Evolutionary conservation across 495 filamentous ascomycete species (phyloP).

Genomic region (Diplogelasinospora grovesii): DNA sequence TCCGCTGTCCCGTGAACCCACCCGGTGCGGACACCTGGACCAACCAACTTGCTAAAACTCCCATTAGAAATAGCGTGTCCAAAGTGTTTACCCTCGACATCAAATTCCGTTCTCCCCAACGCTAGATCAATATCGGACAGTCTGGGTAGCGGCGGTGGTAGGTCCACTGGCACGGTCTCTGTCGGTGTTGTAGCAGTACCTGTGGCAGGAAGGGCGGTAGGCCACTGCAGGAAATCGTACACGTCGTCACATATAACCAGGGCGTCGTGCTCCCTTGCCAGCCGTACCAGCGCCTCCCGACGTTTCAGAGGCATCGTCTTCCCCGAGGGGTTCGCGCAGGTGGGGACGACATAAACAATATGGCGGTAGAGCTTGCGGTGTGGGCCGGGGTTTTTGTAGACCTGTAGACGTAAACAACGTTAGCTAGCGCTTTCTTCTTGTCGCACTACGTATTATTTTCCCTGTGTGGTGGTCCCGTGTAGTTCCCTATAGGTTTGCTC

Average conservation of each 20-base stretch:
- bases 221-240: constrained; percentile 82
- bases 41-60: constrained; percentile 78
- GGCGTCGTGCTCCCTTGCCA: constrained; percentile 69
- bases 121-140: constrained; percentile 69
- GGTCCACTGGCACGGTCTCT: no score
- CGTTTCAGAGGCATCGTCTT: constrained; percentile 61
- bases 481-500: no score
- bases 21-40: constrained; percentile 69
- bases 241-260: constrained; percentile 83
- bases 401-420: no score
- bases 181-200: no score
- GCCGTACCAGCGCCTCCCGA: constrained; percentile 53
- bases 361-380: constrained; percentile 68
- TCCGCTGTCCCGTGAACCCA: constrained; percentile 72
- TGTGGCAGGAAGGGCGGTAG: no score
- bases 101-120: constrained; percentile 32
- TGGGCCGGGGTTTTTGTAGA: constrained; percentile 26
- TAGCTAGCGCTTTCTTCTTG: no score
- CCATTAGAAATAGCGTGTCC: constrained; percentile 77
- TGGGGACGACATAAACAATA: constrained; percentile 77
- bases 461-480: no score
- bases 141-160: constrained; percentile 52
- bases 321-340: constrained; percentile 74
- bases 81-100: constrained; percentile 36
- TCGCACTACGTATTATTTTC: no score